Conservation (phyloP, 2,329 filamentous ascomycete species). For the Ophiostoma himal-ulmi region DNA sequence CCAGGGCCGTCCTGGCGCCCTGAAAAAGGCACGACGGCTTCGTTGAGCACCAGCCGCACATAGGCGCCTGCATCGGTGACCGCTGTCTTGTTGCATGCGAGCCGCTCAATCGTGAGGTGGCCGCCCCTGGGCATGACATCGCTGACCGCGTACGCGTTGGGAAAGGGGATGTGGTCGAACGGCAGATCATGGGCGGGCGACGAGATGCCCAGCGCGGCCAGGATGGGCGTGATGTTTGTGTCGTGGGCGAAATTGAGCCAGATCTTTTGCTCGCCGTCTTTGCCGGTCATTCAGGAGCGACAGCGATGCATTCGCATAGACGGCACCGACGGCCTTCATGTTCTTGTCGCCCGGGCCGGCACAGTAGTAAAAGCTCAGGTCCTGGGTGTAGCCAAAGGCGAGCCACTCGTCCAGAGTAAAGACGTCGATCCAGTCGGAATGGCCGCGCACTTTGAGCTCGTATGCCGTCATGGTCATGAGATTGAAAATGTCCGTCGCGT, state of each 20-base stretch:
- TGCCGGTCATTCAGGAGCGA: conserved; percentile 20
- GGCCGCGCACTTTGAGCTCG: conserved; percentile 28
- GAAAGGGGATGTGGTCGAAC: conserved; percentile 39
- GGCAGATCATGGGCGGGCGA: conserved; percentile 35
- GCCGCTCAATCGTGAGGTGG: conserved; percentile 58
- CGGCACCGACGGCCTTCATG: conserved; percentile 24
- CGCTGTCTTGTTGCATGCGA: conserved; percentile 42
- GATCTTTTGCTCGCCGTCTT: conserved; percentile 17
- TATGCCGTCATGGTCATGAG: conserved; percentile 24
- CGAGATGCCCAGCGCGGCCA: conserved; percentile 22
- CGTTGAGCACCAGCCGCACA: conserved; percentile 55
- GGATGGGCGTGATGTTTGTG: conserved; percentile 25
- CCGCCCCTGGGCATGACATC: conserved; percentile 58
- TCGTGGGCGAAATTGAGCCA: conserved; percentile 25
- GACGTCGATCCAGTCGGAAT: conserved; percentile 57
- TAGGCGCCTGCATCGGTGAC: conserved; percentile 33
- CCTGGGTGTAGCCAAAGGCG: conserved; percentile 61
- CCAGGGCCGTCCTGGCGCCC: conserved; percentile 52
- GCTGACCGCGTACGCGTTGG: conserved; percentile 21
- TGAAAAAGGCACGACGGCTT: conserved; percentile 55
- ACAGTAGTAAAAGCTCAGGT: conserved; percentile 64
- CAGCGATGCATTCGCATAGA: conserved; percentile 23
- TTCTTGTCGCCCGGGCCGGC: conserved; percentile 45
- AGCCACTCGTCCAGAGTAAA: conserved; percentile 57
- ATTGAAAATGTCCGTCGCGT: conserved; percentile 22